Evolutionary conservation across 306 rosid species (phyloP), one percentile per base, ranked within the genome.

Genomic region (Purshia tridentata): DNA sequence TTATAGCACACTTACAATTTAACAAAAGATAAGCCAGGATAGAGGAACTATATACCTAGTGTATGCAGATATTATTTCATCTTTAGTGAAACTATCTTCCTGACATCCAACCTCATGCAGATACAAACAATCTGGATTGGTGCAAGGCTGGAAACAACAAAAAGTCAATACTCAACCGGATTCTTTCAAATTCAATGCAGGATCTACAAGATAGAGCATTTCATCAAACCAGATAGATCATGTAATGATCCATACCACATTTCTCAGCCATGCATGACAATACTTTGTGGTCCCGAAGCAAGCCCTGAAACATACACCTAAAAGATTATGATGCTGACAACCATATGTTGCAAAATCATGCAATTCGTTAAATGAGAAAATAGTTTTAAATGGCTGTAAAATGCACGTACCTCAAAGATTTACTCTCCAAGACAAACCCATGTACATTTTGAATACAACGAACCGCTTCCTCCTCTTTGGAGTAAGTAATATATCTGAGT

Each of bases 261-360:
- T 95, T 71, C 99, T 89, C 40, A 95, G 89, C 99, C 99, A 95
- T 44, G 99, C 99, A 85, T 95, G 99, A 79, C 99, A 95, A 79
- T 95, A 95, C 77, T 95, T 95, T 49, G 99, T 95, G 68, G 99
- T 95, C 76, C 99, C 99, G 78, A 95, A 95, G 80, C 98, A 95
- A 76, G 99, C 98, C 96, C 99, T 95, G 82, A 69, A 77, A 78
- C 42, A 67, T 8, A 49, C 6, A 64, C 22, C 16, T 1, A 52
- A 5, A 63, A 42, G 40, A 18, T 29, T 60, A 70, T 74, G 18
- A 39, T 68, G 58, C 35, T 14, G 39, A 44, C 15, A 40, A 59
- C 70, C 11, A 49, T 22, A 9, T 19, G 57, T 56, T 46, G 45
- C 63, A n/a, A 12, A 13, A 39, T 7, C 40, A 18, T 37, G 15